Evolutionary conservation across 2,329 filamentous ascomycete species (phyloP).

Genomic region (Ophiobolus disseminans): DNA sequence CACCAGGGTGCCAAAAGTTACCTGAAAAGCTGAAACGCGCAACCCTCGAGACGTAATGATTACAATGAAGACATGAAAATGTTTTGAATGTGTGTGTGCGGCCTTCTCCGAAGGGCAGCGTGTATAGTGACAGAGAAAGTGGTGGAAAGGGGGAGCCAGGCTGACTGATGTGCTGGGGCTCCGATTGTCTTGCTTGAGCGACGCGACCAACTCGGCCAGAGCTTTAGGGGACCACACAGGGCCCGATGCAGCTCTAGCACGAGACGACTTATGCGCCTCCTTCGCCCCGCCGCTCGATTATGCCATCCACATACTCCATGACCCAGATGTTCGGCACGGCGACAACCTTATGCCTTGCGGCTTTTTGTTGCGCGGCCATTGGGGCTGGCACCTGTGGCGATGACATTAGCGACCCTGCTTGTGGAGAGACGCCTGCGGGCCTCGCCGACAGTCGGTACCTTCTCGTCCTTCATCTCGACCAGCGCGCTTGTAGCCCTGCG

Average conservation of each 20-base stretch:
- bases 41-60: slow-evolving; percentile 26
- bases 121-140: not conserved
- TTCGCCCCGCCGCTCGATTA: not conserved
- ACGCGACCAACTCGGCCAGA: too few relatives aligned
- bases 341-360: slow-evolving; percentile 68
- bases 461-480: slow-evolving; percentile 81
- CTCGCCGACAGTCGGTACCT: slow-evolving; percentile 64
- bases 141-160: not conserved
- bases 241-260: too few relatives aligned
- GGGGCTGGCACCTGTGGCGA: slow-evolving; percentile 51
- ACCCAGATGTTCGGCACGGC: slow-evolving; percentile 1
- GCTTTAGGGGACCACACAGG: too few relatives aligned
- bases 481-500: slow-evolving; percentile 82
- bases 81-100: slow-evolving; percentile 7
- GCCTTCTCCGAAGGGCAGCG: slow-evolving; percentile 7
- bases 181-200: not conserved
- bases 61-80: slow-evolving; percentile 28
- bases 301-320: slow-evolving; percentile 1
- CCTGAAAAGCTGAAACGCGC: slow-evolving; percentile 1
- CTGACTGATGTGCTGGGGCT: not conserved
- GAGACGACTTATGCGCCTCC: slow-evolving; percentile 7
- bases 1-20: slow-evolving; percentile 20
- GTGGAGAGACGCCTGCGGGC: slow-evolving; percentile 57
- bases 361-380: slow-evolving; percentile 70
- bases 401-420: slow-evolving; percentile 53